These are phyloP conservation scores for Leishmania tarentolae DNA, from an alignment of 208 protist species.

Conservation along the genomic window DNA sequence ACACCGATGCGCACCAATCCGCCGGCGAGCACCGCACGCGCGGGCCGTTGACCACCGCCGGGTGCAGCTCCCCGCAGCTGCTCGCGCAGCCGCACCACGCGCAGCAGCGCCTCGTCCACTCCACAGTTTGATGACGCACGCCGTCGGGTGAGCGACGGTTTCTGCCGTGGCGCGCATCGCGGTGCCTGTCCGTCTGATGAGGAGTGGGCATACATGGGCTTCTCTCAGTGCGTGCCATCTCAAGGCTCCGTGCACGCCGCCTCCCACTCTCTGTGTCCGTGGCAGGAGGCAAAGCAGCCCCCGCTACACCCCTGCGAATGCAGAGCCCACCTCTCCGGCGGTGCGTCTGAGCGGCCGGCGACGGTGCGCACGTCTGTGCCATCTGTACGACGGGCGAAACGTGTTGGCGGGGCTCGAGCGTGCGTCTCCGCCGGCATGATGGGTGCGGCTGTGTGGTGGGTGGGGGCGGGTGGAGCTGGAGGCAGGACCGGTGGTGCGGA, in stretches of 20 bases:
- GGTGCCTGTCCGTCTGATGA: neutral
- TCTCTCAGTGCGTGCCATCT: no score
- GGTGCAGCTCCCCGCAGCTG: slow-evolving; percentile 9
- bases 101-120: slow-evolving; percentile 83
- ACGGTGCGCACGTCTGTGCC: neutral
- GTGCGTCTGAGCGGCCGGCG: neutral
- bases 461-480: no score
- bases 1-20: slow-evolving; percentile 70
- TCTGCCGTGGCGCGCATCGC: neutral
- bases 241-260: neutral
- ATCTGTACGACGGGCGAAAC: neutral
- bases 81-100: slow-evolving; percentile 49
- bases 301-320: neutral
- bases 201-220: neutral
- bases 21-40: slow-evolving; percentile 11
- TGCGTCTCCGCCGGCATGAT: no score
- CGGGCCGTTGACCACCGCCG: neutral
- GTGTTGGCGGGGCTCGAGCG: neutral
- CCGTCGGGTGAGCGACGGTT: neutral
- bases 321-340: neutral
- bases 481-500: neutral
- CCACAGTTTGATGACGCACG: slow-evolving; percentile 88
- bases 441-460: no score
- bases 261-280: no score
- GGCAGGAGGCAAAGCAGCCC: neutral